Conservation (phyloP, 2,329 filamentous ascomycete genomes). For the Diaporthe longicolla region DNA sequence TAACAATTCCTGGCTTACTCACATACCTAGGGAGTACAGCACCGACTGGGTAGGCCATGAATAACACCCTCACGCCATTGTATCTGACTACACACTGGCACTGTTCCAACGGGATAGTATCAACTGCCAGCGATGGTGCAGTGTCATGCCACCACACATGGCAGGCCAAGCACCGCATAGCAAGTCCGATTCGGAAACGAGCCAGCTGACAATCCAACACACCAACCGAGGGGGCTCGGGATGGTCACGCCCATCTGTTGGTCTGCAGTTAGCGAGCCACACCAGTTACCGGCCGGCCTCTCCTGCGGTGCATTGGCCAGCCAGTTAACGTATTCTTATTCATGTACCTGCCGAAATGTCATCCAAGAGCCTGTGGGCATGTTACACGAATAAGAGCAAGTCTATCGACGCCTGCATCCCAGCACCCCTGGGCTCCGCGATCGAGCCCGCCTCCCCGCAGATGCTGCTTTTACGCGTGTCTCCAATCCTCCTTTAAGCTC, state of each 20-base stretch:
- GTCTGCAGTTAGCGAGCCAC: neutral
- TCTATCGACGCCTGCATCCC: neutral
- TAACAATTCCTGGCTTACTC: neutral
- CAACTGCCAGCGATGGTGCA: too few relatives aligned
- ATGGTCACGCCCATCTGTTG: neutral
- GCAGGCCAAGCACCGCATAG: neutral
- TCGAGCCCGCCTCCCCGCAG: neutral
- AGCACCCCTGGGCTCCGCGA: conserved; percentile 1
- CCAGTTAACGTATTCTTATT: neutral
- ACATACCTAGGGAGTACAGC: neutral
- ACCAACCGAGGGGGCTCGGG: neutral
- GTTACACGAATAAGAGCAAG: neutral
- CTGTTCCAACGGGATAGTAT: too few relatives aligned
- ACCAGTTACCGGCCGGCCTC: neutral
- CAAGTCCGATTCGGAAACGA: neutral
- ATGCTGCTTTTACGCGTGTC: neutral
- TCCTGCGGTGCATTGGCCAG: neutral
- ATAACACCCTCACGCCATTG: neutral
- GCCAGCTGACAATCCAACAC: conserved; percentile 11
- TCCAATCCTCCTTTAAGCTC: neutral
- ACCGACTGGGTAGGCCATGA: neutral
- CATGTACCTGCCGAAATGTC: neutral
- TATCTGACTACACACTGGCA: neutral
- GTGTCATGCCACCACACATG: neutral
- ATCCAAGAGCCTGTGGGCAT: neutral